Evolutionary conservation across 805 yeast species (phyloP), one percentile per base, ranked within the genome.

Genomic region (Ogataea zsoltii): DNA sequence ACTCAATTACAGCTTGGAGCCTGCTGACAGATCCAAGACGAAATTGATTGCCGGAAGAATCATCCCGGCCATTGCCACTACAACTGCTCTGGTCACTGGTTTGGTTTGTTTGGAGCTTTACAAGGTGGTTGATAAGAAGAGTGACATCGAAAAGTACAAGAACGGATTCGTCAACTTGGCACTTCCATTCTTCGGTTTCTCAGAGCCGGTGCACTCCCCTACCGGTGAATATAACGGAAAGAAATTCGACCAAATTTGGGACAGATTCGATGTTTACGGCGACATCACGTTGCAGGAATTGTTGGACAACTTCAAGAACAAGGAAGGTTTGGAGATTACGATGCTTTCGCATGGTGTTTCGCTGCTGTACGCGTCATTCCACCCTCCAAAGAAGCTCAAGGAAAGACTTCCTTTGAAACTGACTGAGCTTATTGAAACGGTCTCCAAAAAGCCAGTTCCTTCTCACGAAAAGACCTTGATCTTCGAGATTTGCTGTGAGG

Each of bases 61-160:
- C 55, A 94, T 94, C 55, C 99, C 99, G 13, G 99, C 99, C 16
- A 94, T 94, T 72, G 99, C 99, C 30, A 94, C 99, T 2, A 94
- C 99, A 1, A 94, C 99, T n/a, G 96, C 97, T 9, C 72, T 91
- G 56, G 99, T 94, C 17, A 88, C 99, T 6, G 99, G 99, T 38
- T 75, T 94, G 60, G 95, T 90, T 18, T 88, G 95, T 60, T 71
- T 94, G 55, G 99, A 94, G 69, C 74, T 92, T 46, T 87, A 88
- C 74, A 94, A 94, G 72, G 92, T 94, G 52, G 88, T 82, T 36
- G 95, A 85, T 60, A 77, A 78, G 13, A 81, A 84, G 61, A 77
- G 74, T 31, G 82, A 83, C 55, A 77, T 92, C 55, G 97, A 91
- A 64, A 82, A 83, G 54, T 91, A 83, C 70, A 91, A 88, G 72